Base-by-base conservation (phyloP, 2,329 filamentous ascomycete genomes). In the Diplocarpon mali region DNA sequence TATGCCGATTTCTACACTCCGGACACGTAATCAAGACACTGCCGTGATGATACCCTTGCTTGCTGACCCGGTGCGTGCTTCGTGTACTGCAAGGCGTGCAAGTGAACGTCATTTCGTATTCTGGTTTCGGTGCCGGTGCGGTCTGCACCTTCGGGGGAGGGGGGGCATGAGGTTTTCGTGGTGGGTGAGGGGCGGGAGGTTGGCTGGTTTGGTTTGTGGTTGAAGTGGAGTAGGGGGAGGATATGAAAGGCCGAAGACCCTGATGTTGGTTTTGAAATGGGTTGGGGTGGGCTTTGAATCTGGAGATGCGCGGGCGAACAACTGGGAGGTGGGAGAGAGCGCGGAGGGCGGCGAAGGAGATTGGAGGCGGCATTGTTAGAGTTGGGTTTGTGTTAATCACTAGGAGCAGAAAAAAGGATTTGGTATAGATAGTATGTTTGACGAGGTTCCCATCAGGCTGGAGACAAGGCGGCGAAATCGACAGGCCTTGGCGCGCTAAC, bases 1-100 rank as follows among this genome's bases (percentile, higher is more conserved):
- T 68, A 67, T 98, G 92, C 17, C 88, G 76, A 61, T 86, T 89
- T 58, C 81, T 80, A 66, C 92, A 98, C 3, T 71, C 69, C 0
- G 92, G 90, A 62, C 92, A 98, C 29, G 83, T 82, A 53, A 96
- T 89, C 46, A 98, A 70, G 4, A 92, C 83, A 1, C 87, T 90
- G 30, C 92, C 92, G 51, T 81, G 73, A 65, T 96, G 89, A 62
- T 98, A 98, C 28, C 87, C 92, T 61, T 96, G 92, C 65, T 96
- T 95, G 27, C 86, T 87, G 57, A 98, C 72, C 40, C 75, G 75
- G 67, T 98, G 93, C 11, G 79, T 74, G n/a, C 86, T 93, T 46
- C 89, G 82, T 30, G 75, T 69, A 37, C 73, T 70, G 67, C 92
- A 98, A 28, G 85, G 86, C 47, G 84, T 80, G 73, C 92, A 98